Base-by-base conservation (phyloP, 805 yeast genomes). In the Candida qinlingensis region DNA sequence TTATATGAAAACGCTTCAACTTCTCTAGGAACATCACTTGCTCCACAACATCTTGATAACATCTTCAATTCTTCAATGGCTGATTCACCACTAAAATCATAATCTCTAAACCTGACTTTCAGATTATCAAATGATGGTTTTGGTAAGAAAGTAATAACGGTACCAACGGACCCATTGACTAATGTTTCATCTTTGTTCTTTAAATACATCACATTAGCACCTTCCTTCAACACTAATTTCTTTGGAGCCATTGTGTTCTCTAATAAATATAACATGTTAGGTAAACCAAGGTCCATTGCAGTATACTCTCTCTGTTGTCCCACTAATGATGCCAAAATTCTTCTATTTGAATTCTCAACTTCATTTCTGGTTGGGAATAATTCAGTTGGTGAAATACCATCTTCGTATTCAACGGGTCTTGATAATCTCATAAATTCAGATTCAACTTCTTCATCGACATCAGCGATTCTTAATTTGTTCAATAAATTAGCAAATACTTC, bases 161-260 rank as follows among this genome's bases (percentile, higher is more conserved):
- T 79, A 0, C 99, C 99, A 37, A 92, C 71, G 0, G 97, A 80
- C 3, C 99, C 99, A 67, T 94, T 94, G 38, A 94, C 98, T 37
- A 94, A 70, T 3, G 73, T 68, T 8, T 80, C 85, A 54, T 87
- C 91, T 30, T 77, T 74, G 63, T 94, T 94, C 58, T 87, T 88
- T 55, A 94, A 68, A 75, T 88, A 81, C 97, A 94, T 91, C 2
- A 94, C 97, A 65, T 94, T 99, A 0, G 97, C 95, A 36, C 88
- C 89, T 47, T 79, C 82, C 63, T 91, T 92, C 54, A 94, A 68
- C 3, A 70, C 73, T 12, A 94, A 60, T 6, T 57, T 61, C 49
- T 76, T 74, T 29, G 84, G 86, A 41, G 94, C 95, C 85, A 91
- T 83, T 37, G 88, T 71, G 41, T 76, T 74, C 25, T 84, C 83